phyloP scores from a whole-genome alignment of 805 yeast genomes.

The Pichia sporocuriosa region DNA sequence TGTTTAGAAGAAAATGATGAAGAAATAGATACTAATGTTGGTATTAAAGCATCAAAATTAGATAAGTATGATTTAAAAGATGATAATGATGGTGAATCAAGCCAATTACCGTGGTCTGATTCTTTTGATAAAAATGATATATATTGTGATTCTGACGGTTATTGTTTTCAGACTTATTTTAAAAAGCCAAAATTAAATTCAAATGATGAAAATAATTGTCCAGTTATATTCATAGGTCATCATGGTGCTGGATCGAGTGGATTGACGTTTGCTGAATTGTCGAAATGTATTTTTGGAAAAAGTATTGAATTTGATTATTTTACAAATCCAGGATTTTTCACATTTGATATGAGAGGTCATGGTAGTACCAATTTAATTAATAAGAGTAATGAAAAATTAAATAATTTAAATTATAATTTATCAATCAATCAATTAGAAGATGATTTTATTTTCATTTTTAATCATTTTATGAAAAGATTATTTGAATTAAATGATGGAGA shows the following conservation, averaged over 20 bases:
- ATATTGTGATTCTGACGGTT: constrained; percentile 18
- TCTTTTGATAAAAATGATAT: constrained; percentile 29
- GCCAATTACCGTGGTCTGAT: constrained; percentile 12
- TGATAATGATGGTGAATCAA: background rate
- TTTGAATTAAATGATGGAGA: constrained; percentile 6
- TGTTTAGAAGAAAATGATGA: constrained; percentile 6
- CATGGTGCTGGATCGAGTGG: constrained; percentile 97
- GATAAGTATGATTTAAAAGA: background rate
- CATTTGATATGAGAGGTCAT: constrained; percentile 84
- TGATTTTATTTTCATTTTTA: constrained; percentile 52
- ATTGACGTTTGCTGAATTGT: constrained; percentile 60
- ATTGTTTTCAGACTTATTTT: constrained; percentile 49
- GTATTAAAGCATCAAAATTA: no score
- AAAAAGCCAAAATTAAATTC: constrained; percentile 36
- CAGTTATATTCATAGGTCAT: constrained; percentile 62
- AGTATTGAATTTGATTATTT: constrained; percentile 19
- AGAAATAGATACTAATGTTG: background rate
- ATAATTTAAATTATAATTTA: constrained; percentile 28
- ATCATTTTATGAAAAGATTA: constrained; percentile 28
- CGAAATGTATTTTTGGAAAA: constrained; percentile 26
- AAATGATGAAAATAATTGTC: constrained; percentile 25
- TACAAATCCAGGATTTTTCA: constrained; percentile 51
- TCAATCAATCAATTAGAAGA: constrained; percentile 44
- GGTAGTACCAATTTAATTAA: constrained; percentile 42
- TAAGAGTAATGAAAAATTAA: background rate